Conservation (phyloP, 2,329 filamentous ascomycete species). For the Microascus cirrosus region DNA sequence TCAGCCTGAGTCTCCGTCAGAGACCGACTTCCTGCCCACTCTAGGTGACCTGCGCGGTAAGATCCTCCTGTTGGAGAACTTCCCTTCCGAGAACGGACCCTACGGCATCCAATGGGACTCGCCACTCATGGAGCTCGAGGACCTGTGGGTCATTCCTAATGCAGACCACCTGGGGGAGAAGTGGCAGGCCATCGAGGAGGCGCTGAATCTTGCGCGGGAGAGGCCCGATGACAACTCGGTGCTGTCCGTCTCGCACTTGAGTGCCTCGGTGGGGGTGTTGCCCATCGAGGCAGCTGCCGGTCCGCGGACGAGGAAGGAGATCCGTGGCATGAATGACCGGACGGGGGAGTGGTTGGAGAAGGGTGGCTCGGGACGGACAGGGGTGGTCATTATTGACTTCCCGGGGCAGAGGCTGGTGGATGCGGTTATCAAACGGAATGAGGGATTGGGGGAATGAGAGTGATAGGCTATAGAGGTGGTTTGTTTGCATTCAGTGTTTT, state of each 20-base stretch:
- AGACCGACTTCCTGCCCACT: slow-evolving; percentile 21
- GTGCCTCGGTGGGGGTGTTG: slow-evolving; percentile 33
- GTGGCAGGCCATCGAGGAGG: slow-evolving; percentile 29
- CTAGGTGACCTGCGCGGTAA: slow-evolving; percentile 32
- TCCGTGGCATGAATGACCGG: slow-evolving; percentile 37
- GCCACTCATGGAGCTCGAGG: slow-evolving; percentile 31
- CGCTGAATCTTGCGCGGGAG: slow-evolving; percentile 22
- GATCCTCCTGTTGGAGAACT: slow-evolving; percentile 36
- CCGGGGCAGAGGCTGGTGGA: slow-evolving; percentile 30
- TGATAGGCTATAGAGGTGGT: not conserved
- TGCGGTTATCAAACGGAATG: slow-evolving; percentile 28
- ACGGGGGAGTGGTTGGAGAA: slow-evolving; percentile 28
- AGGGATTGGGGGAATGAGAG: slow-evolving; percentile 10
- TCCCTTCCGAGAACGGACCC: slow-evolving; percentile 11
- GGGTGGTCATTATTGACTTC: slow-evolving; percentile 37
- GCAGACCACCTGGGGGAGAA: slow-evolving; percentile 31
- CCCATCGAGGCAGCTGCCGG: slow-evolving; percentile 39
- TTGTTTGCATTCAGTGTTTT: not conserved
- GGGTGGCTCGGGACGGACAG: slow-evolving; percentile 20
- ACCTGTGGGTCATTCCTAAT: slow-evolving; percentile 32
- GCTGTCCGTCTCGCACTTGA: slow-evolving; percentile 34
- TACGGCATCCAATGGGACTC: slow-evolving; percentile 35
- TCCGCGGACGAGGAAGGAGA: slow-evolving; percentile 22
- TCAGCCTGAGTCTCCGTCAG: slow-evolving; percentile 17
- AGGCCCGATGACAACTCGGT: slow-evolving; percentile 22